Evolutionary conservation across 495 filamentous ascomycete species (phyloP).

Genomic region (Opeltia flavorubescens): DNA sequence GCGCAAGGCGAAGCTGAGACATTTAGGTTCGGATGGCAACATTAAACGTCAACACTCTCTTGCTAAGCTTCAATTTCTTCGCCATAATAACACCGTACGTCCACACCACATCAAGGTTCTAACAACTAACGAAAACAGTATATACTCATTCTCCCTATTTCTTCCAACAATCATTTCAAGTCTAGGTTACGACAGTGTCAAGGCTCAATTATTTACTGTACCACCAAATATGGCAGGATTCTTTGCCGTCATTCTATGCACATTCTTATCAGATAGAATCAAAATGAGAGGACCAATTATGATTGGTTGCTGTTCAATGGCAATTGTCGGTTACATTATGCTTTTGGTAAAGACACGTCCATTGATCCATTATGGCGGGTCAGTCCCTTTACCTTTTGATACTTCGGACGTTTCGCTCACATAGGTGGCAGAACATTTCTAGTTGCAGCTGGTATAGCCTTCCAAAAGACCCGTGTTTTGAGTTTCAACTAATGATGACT

Average conservation of each 20-base stretch:
- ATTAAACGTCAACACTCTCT: conserved; percentile 26
- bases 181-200: conserved; percentile 31
- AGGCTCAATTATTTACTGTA: conserved; percentile 37
- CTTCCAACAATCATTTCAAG: conserved; percentile 37
- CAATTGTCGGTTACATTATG: conserved; percentile 26
- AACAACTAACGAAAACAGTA: not conserved
- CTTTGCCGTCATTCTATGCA: conserved; percentile 25
- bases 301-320: conserved; percentile 24
- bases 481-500: not conserved
- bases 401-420: not conserved
- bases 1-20: not conserved
- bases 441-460: conserved; percentile 5
- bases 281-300: conserved; percentile 31
- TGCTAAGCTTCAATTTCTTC: conserved; percentile 11
- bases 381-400: too few relatives aligned
- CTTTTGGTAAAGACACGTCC: conserved; percentile 17
- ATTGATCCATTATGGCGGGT: conserved; percentile 17
- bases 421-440: conserved; percentile 2
- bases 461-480: not conserved
- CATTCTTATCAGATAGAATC: conserved; percentile 25
- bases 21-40: conserved; percentile 23
- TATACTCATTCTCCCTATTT: conserved; percentile 32
- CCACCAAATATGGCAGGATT: conserved; percentile 36
- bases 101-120: not conserved
- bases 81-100: conserved; percentile 13